Percentiles rank a stretch among this genome's conserved stretches.
Conservation (phyloP, 805 yeast genomes). For the Allodekkera sacchari region DNA sequence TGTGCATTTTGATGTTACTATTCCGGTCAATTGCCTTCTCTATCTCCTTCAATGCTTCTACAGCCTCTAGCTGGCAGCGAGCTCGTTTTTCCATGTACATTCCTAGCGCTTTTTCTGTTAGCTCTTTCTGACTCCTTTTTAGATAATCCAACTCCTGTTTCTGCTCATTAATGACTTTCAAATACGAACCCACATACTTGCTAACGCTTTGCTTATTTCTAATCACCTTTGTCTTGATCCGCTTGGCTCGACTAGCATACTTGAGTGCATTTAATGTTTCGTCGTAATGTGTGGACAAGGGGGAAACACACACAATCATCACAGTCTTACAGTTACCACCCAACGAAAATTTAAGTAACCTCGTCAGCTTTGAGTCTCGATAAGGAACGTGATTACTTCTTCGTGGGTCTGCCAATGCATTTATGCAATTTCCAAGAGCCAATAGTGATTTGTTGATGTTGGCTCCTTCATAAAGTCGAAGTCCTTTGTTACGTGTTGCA, state of each 20-base stretch:
- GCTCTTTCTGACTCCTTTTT: conserved; percentile 40
- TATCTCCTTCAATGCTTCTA: conserved; percentile 35
- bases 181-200: conserved; percentile 77
- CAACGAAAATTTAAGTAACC: conserved; percentile 78
- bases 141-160: conserved; percentile 65
- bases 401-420: conserved; percentile 74
- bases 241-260: conserved; percentile 88
- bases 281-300: conserved; percentile 80
- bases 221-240: conserved; percentile 71
- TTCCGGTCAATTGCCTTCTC: conserved; percentile 33
- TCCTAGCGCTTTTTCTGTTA: conserved; percentile 30
- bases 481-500: conserved; percentile 79
- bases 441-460: conserved; percentile 81
- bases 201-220: conserved; percentile 70
- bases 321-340: conserved; percentile 95
- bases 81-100: conserved; percentile 28
- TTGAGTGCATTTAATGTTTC: conserved; percentile 87
- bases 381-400: conserved; percentile 74
- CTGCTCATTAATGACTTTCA: conserved; percentile 79
- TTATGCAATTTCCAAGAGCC: conserved; percentile 90
- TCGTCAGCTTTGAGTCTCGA: conserved; percentile 81
- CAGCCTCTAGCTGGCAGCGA: conserved; percentile 30
- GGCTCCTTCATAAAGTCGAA: conserved; percentile 82
- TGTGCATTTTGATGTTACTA: conserved; percentile 35
- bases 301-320: conserved; percentile 92